A percentile compares a stretch with the other conserved stretches of the same genome.
Evolutionary conservation across 1,284 basidiomycete species (phyloP).

Genomic region (Papiliotrema terrestris): DNA sequence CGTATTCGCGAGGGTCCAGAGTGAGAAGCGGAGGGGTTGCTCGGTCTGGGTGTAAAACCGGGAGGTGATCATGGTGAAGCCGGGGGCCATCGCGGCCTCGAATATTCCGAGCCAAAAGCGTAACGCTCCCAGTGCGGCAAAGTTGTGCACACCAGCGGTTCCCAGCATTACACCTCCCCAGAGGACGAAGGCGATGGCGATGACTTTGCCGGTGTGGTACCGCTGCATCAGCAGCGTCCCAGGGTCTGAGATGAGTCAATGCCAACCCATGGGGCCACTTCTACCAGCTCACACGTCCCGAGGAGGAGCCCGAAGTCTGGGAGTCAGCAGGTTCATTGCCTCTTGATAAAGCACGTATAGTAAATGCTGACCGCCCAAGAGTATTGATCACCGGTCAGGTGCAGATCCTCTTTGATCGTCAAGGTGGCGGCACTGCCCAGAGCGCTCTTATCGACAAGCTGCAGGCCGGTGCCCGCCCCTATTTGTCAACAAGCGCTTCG

Average conservation of each 20-base stretch:
- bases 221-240: background rate
- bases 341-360: background rate
- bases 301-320: background rate
- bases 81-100: conserved; percentile 24
- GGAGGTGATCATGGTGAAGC: conserved; percentile 20
- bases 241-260: background rate
- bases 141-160: conserved; percentile 19
- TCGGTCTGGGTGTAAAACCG: conserved; percentile 36
- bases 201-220: conserved; percentile 1
- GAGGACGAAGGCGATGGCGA: conserved; percentile 15
- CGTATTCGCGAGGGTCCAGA: conserved; percentile 11
- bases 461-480: background rate
- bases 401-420: background rate
- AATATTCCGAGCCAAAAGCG: conserved; percentile 28
- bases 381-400: background rate
- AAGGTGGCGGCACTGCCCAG: background rate
- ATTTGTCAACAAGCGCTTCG: background rate
- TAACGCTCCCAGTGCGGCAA: conserved; percentile 18
- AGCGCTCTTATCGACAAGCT: background rate
- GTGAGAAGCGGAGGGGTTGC: conserved; percentile 20
- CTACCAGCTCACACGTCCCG: background rate
- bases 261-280: too few species aligned
- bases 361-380: background rate
- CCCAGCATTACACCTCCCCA: conserved; percentile 21
- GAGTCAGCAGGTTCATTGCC: background rate